Evolutionary conservation across 148 eudicot genomes (phyloP).

Genomic region (Bassia scoparia): DNA sequence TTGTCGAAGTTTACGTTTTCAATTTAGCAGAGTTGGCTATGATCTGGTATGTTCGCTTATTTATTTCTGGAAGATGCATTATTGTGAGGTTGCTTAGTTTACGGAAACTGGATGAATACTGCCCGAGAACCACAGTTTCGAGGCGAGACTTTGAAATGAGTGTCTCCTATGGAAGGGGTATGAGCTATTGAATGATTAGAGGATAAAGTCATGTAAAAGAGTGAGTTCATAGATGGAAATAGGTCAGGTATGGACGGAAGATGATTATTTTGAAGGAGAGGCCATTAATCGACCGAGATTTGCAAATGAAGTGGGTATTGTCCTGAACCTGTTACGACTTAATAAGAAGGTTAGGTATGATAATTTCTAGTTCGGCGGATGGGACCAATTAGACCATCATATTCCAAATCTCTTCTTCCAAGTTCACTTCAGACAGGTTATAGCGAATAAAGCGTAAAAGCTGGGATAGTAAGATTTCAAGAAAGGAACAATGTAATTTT

Average conservation of each 20-base stretch:
- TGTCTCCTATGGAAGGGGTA: constrained; percentile 42
- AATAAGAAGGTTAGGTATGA: constrained; percentile 37
- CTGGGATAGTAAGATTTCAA: constrained; percentile 52
- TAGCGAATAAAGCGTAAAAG: constrained; percentile 11
- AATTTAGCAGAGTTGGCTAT: constrained; percentile 43
- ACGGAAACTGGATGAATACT: constrained; percentile 44
- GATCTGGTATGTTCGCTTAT: constrained; percentile 49
- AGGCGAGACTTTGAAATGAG: constrained; percentile 42
- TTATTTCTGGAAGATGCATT: constrained; percentile 38
- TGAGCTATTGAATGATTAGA: constrained; percentile 41
- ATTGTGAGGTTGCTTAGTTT: constrained; percentile 33
- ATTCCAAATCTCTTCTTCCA: neutral
- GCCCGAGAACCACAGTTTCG: constrained; percentile 45
- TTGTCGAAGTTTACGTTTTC: constrained; percentile 25
- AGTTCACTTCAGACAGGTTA: constrained; percentile 32
- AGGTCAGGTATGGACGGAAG: constrained; percentile 40
- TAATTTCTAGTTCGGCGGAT: constrained; percentile 55
- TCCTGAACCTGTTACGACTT: constrained; percentile 34
- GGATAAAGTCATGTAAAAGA: constrained; percentile 42
- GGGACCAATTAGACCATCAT: constrained; percentile 29
- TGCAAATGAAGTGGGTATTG: constrained; percentile 46
- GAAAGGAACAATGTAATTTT: constrained; percentile 51
- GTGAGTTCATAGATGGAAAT: constrained; percentile 28
- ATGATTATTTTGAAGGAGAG: constrained; percentile 40
- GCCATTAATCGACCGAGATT: constrained; percentile 32